Base-by-base conservation (phyloP, 1,284 basidiomycete species). In the Marasmius fiardii region DNA sequence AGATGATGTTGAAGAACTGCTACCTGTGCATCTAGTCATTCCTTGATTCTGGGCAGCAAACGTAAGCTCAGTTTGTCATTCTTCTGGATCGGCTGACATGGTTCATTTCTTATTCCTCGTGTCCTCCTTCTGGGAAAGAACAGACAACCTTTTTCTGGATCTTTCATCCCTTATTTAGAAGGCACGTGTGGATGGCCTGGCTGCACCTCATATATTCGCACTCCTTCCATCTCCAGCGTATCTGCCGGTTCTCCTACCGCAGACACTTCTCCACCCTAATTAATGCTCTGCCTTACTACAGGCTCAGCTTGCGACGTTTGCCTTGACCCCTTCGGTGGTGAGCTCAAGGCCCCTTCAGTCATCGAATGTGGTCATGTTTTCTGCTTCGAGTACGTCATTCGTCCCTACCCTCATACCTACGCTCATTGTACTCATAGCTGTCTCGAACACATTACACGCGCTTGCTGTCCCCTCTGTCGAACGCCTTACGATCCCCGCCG, bases 381-480 rank as follows among this genome's bases (percentile, higher is more conserved):
- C 63, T 82, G 80, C 61, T 61, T 65, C 18, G 67, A 66, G 79
- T 80, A 60, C 58, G 77, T 71, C 44, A 20, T n/a, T 37, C 26
- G 37, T 20, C 47, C 35, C 26, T 52, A 57, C 31, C 50, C 21
- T n/a, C 21, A n/a, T 12, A 53, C 48, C 45, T 54, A 16, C 48
- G 24, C 33, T 33, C 28, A 21, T 33, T 37, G 39, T 57, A 26
- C 52, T 52, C 59, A 56, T 43, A 78, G 76, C 10, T 79, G 76
- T 58, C 66, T 78, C 34, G 60, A 71, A 31, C 70, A 71, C 31
- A 72, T 83, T 59, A 66, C 68, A 44, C 81, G 82, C 50, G 74
- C 73, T 24, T 71, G 73, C 50, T 88, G 86, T 58, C 86, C 86
- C 8, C 74, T 88, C 43, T 82, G 80, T 66, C 74, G 79, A 26